These are phyloP conservation scores for Talaromyces proteolyticus DNA, from an alignment of 495 filamentous ascomycete genomes.

Conservation along the genomic window DNA sequence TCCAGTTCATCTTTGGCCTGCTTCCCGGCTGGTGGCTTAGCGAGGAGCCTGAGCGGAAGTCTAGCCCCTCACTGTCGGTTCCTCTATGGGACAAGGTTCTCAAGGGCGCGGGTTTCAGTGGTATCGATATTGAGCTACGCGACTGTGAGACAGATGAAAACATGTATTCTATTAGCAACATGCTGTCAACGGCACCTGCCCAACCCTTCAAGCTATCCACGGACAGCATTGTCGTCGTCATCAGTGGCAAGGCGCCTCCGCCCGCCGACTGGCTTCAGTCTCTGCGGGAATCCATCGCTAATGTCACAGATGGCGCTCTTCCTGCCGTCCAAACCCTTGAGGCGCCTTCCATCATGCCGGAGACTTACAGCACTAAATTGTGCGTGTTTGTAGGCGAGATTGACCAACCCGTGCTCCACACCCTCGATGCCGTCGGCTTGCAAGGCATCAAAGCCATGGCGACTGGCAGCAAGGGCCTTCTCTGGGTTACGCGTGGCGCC, in stretches of 20 bases:
- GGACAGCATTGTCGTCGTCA: conserved; percentile 28
- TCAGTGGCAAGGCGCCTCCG: conserved; percentile 49
- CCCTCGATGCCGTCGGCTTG: conserved; percentile 7
- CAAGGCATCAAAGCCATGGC: conserved; percentile 9
- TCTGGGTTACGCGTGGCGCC: conserved; percentile 22
- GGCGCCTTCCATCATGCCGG: no score
- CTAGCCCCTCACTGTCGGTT: background rate
- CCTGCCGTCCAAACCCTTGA: no score
- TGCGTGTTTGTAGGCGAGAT: conserved; percentile 29
- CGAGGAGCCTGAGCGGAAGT: conserved; percentile 1
- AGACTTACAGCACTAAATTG: conserved; percentile 12
- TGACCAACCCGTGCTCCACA: conserved; percentile 18
- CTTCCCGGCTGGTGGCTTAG: conserved; percentile 4
- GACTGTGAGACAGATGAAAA: conserved; percentile 12
- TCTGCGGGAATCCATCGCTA: background rate
- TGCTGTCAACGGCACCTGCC: background rate
- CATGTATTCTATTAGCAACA: background rate
- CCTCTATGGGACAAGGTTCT: background rate
- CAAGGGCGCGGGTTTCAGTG: background rate
- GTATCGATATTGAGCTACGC: conserved; percentile 15
- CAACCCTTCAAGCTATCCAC: no score
- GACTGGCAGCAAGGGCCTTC: conserved; percentile 3
- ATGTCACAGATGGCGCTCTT: no score
- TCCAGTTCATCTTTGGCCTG: background rate
- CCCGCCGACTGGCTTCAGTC: conserved; percentile 21